These are phyloP conservation scores for Calocybe cyanea DNA, from an alignment of 768 basidiomycete species.

Conservation along the genomic window DNA sequence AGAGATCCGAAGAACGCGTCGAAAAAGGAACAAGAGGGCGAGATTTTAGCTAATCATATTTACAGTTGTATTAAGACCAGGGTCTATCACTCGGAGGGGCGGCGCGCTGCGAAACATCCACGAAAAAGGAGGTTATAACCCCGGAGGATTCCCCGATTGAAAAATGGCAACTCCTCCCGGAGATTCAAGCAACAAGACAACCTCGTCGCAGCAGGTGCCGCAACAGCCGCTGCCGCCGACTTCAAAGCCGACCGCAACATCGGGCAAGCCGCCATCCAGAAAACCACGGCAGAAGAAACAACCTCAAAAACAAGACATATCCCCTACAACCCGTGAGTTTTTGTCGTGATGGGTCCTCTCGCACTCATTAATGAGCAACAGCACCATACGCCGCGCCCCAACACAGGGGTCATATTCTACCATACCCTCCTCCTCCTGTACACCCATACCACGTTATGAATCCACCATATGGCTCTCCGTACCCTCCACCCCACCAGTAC, in stretches of 20 bases:
- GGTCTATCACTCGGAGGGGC: slow-evolving; percentile 28
- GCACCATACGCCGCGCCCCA: slow-evolving; percentile 23
- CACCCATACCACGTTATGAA: slow-evolving; percentile 64
- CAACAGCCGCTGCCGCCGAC: slow-evolving; percentile 42
- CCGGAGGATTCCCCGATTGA: slow-evolving; percentile 28
- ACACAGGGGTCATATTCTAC: slow-evolving; percentile 35
- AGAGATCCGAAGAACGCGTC: slow-evolving; percentile 5
- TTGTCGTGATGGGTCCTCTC: too few species aligned
- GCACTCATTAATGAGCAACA: slow-evolving; percentile 18
- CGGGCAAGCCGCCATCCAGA: slow-evolving; percentile 42
- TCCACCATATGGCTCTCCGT: slow-evolving; percentile 57
- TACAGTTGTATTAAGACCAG: slow-evolving; percentile 30
- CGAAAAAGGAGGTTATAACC: slow-evolving; percentile 38
- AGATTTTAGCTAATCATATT: slow-evolving; percentile 38
- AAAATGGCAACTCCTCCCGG: slow-evolving; percentile 51
- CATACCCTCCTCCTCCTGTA: slow-evolving; percentile 48
- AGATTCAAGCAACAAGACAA: slow-evolving; percentile 34
- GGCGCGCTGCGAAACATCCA: slow-evolving; percentile 25
- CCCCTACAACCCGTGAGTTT: slow-evolving; percentile 16
- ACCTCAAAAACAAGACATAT: slow-evolving; percentile 18
- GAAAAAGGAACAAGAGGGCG: slow-evolving; percentile 8
- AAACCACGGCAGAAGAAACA: slow-evolving; percentile 53
- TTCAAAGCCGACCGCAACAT: slow-evolving; percentile 31
- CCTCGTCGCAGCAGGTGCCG: slow-evolving; percentile 40
- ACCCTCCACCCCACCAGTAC: slow-evolving; percentile 27